These are phyloP conservation scores for Leccinum incarnatum DNA, from an alignment of 768 basidiomycete genomes.

Conservation along the genomic window DNA sequence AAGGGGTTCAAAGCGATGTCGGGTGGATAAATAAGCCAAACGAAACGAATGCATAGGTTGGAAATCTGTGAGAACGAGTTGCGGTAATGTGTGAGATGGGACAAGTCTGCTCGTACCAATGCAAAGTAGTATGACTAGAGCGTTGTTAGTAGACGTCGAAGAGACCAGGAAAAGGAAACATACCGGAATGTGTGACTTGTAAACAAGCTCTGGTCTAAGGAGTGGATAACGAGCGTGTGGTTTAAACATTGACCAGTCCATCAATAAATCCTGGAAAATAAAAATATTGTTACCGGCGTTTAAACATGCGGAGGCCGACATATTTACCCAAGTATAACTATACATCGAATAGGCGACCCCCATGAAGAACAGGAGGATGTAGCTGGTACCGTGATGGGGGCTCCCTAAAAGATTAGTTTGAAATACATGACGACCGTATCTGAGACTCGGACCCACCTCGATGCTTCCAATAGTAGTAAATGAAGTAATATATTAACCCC, in stretches of 20 bases:
- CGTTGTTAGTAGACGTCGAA: neutral
- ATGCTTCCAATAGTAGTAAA: constrained; percentile 78
- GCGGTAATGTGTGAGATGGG: neutral
- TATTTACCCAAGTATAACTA: constrained; percentile 71
- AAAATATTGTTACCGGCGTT: neutral
- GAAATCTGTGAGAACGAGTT: constrained; percentile 44
- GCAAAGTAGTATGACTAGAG: constrained; percentile 74
- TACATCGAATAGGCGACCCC: constrained; percentile 66
- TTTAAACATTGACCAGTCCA: constrained; percentile 89
- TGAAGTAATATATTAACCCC: constrained; percentile 61
- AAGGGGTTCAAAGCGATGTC: constrained; percentile 51
- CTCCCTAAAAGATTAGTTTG: constrained; percentile 18
- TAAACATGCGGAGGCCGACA: neutral
- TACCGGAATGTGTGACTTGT: constrained; percentile 60
- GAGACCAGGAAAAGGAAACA: constrained; percentile 12
- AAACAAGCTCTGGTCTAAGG: constrained; percentile 74
- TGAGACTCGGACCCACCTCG: constrained; percentile 38
- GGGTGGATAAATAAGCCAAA: constrained; percentile 66
- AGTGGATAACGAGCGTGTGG: constrained; percentile 53
- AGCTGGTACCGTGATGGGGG: constrained; percentile 42
- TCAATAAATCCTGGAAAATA: constrained; percentile 66
- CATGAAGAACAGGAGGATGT: constrained; percentile 68
- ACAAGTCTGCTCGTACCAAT: constrained; percentile 46
- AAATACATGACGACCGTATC: neutral
- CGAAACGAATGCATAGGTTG: constrained; percentile 74